Conservation (phyloP, 345 rosid genomes). For the Eucalyptus erythrocorys region DNA sequence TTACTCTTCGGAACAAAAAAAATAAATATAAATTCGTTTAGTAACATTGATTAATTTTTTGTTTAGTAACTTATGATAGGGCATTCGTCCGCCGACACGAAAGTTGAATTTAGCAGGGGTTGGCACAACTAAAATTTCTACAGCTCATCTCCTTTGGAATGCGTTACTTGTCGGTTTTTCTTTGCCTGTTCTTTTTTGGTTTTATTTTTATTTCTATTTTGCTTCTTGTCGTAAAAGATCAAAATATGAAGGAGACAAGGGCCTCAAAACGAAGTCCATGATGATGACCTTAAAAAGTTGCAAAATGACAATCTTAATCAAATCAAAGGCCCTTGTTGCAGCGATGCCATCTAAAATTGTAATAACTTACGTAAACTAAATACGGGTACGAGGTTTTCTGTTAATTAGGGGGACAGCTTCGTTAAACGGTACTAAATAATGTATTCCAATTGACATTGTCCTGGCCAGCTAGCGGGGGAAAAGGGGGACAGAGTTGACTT, state of each 20-base stretch:
- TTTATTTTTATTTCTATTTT: not conserved
- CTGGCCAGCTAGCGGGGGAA: not conserved
- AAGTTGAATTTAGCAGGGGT: not conserved
- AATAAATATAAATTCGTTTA: fast-evolving
- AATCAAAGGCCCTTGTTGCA: not conserved
- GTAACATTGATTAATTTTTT: too few relatives aligned
- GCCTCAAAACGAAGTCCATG: not conserved
- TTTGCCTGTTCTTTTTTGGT: not conserved
- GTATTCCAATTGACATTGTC: not conserved
- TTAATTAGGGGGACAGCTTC: not conserved
- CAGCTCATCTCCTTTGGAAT: not conserved
- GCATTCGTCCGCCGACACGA: not conserved
- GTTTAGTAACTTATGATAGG: not conserved
- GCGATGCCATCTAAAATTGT: not conserved
- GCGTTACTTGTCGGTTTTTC: not conserved
- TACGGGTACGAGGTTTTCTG: not conserved
- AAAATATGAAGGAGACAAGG: not conserved
- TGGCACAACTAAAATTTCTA: not conserved
- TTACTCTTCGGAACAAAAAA: too few relatives aligned
- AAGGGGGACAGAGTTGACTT: not conserved
- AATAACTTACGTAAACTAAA: not conserved
- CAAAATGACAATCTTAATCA: not conserved
- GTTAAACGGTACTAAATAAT: not conserved
- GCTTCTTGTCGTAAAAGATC: not conserved
- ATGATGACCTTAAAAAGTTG: not conserved